Conservation (phyloP, 441 rosid genomes). For the Isatis lusitanica region DNA sequence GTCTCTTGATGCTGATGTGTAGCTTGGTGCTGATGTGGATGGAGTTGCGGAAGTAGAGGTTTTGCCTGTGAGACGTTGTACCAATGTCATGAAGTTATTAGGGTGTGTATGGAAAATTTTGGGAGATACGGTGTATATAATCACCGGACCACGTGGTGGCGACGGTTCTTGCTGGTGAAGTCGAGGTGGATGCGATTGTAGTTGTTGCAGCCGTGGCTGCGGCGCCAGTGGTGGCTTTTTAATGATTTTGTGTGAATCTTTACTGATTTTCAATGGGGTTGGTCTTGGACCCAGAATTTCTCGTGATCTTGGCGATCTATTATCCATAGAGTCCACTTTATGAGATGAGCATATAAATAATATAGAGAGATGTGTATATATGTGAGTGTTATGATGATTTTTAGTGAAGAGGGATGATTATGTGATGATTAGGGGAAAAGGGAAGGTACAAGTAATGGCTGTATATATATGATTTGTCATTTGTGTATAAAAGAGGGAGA, state of each 20-base stretch:
- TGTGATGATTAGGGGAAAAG: conserved; percentile 34
- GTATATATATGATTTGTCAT: conserved; percentile 32
- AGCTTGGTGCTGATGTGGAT: conserved; percentile 19
- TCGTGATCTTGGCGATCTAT: conserved; percentile 37
- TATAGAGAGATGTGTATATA: neutral
- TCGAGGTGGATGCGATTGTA: conserved; percentile 12
- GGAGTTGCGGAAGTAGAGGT: conserved; percentile 40
- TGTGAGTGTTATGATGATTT: conserved; percentile 5
- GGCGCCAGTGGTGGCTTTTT: conserved; percentile 74
- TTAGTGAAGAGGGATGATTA: conserved; percentile 23
- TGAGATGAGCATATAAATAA: conserved; percentile 2
- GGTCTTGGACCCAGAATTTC: conserved; percentile 91
- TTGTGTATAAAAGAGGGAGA: conserved; percentile 4
- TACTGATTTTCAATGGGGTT: conserved; percentile 59
- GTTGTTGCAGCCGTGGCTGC: conserved; percentile 5
- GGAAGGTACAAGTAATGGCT: conserved; percentile 16
- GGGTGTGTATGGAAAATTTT: conserved; percentile 66
- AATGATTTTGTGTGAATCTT: conserved; percentile 82
- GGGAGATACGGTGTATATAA: conserved; percentile 66
- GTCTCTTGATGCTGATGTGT: conserved; percentile 12
- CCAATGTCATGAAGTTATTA: conserved; percentile 59
- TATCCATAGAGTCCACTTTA: conserved; percentile 19
- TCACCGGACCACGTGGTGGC: conserved; percentile 55
- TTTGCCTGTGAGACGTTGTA: conserved; percentile 69
- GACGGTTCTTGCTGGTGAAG: conserved; percentile 26